A percentile compares a stretch with the other conserved stretches of the same genome.
Evolutionary conservation across 306 rosid species (phyloP).

Genomic region (Corylus americana): DNA sequence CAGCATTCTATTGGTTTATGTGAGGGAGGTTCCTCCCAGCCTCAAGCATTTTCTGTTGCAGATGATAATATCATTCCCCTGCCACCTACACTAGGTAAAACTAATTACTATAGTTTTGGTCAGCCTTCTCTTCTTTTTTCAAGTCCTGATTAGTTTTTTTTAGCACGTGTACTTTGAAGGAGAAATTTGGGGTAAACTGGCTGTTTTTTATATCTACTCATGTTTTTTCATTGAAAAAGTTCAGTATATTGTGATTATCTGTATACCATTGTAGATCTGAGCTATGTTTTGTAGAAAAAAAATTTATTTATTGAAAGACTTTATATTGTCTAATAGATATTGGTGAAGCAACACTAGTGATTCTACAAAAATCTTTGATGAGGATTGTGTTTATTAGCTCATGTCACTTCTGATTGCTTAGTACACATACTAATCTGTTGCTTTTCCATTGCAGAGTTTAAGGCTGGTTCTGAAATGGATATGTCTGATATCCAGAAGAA

Average conservation of each 20-base stretch:
- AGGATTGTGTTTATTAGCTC: neutral
- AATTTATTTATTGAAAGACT: neutral
- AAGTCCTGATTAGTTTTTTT: neutral
- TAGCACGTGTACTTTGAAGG: constrained; percentile 1
- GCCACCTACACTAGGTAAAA: constrained; percentile 78
- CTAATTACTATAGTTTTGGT: constrained; percentile 26
- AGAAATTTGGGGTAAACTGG: neutral
- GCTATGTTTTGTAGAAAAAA: neutral
- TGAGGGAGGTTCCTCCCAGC: constrained; percentile 34
- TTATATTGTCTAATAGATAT: neutral
- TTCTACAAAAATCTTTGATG: neutral
- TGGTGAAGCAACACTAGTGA: neutral
- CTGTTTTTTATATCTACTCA: neutral
- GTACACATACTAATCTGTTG: constrained; percentile 9
- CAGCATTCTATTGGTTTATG: constrained; percentile 34
- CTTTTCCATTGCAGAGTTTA: constrained; percentile 53
- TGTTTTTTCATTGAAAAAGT: neutral
- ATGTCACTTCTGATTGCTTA: neutral
- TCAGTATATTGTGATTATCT: neutral
- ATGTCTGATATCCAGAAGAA: constrained; percentile 71
- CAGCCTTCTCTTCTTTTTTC: constrained; percentile 7
- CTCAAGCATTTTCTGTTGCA: constrained; percentile 42
- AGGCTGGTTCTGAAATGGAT: constrained; percentile 60
- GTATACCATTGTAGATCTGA: neutral
- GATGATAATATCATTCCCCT: constrained; percentile 63